These are phyloP conservation scores for Fallopia convolvulus DNA, from an alignment of 148 eudicot species.

Conservation along the genomic window DNA sequence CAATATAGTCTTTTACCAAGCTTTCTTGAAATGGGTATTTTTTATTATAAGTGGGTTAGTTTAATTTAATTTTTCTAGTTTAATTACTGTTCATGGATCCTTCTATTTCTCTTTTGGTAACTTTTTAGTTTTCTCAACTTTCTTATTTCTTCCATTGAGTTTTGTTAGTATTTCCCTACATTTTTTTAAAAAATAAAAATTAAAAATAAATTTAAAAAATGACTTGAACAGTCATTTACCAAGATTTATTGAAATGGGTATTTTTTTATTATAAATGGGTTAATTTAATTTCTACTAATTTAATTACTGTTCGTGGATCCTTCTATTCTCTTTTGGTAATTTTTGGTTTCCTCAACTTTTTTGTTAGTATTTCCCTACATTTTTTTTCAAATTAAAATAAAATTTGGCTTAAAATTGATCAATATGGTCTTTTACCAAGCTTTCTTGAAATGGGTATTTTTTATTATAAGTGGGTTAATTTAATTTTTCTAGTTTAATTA, in stretches of 20 bases:
- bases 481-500: not conserved
- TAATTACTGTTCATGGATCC: not conserved
- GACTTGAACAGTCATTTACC: no score
- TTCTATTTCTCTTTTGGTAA: not conserved
- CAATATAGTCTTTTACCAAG: conserved; percentile 18
- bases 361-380: no score
- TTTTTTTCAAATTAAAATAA: no score
- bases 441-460: not conserved
- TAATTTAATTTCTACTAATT: no score
- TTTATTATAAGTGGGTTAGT: not conserved
- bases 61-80: not conserved
- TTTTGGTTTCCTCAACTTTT: no score
- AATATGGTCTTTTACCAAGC: conserved; percentile 17
- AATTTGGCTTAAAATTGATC: not conserved
- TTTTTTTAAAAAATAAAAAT: no score
- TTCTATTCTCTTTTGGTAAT: no score
- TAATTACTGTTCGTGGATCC: no score
- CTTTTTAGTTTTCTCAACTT: not conserved
- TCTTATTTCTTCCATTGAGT: not conserved
- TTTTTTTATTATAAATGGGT: no score
- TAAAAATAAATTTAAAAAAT: no score
- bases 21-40: not conserved
- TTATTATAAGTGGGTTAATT: no score
- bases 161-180: conserved; percentile 14
- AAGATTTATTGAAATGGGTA: no score